Base-by-base conservation (phyloP, 371 early-diverging fungal genomes). In the Mucor sp. region DNA sequence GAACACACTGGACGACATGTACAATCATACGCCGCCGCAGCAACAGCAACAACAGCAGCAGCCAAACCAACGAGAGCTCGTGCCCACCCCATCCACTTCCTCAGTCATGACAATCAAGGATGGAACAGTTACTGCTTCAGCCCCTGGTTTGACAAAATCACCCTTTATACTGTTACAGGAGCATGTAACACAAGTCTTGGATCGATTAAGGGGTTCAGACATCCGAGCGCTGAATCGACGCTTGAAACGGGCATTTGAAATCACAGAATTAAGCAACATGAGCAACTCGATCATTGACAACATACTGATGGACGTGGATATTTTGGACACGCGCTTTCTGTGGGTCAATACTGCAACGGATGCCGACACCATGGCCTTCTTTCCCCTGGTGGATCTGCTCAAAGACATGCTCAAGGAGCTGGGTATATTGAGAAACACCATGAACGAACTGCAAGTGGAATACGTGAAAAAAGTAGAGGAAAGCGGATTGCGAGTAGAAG, bases 221-320 rank as follows among this genome's bases (percentile, higher is more conserved):
- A 84, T 85, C 4, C 75, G 87, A 32, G 79, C 85, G 15, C 60
- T 89, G 37, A 90, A 88, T 48, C 77, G 90, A 21, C 77, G 85
- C 21, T 73, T 89, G 12, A 75, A 76, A 25, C 74, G 90, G n/a
- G 80, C 84, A 1, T 91, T 93, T 76, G 91, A 93, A 67, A 84
- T 93, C 43, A 75, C 83, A 3, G 90, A 90, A 33, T 76, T 93
- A 6, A 87, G 88, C n/a, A 80, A 82, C 27, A 84, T 91, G 82
- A 89, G 90, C 63, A 90, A 93, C 62, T 86, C 85, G 25, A 87
- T 93, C 19, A 86, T 93, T 28, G 87, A 89, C 15, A 90, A 85
- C 58, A 78, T 91, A 30, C 47, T 84, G 19, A 72, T 81, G 6
- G 93, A 91, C 48, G 77, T 91, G 12, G 81, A 80, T 32, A 79